Percentiles rank a stretch among this genome's conserved stretches.
phyloP scores from a whole-genome alignment of 2,329 filamentous ascomycete genomes.

The Stachybotrys elegans region DNA sequence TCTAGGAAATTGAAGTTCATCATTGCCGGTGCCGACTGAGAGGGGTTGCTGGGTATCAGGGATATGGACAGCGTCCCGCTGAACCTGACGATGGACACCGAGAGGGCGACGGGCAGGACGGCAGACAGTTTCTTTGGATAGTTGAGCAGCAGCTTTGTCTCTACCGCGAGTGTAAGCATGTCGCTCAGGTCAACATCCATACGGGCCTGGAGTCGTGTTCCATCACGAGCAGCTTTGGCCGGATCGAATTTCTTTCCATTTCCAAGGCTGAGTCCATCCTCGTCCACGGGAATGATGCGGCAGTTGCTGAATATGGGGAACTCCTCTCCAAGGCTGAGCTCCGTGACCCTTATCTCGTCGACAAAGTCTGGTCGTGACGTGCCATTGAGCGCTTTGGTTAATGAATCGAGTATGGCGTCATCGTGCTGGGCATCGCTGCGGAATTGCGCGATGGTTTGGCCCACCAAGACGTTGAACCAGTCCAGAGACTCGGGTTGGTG shows the following conservation, averaged over 20 bases:
- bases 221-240: conserved; percentile 50
- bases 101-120: conserved; percentile 83
- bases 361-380: conserved; percentile 82
- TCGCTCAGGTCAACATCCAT: conserved; percentile 98
- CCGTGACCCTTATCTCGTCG: conserved; percentile 88
- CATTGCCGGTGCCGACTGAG: conserved; percentile 71
- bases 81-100: conserved; percentile 89
- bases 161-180: conserved; percentile 88
- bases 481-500: conserved; percentile 96
- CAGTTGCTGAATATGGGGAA: conserved; percentile 99
- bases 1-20: conserved; percentile 93
- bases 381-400: conserved; percentile 86
- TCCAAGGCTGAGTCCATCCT: conserved; percentile 61
- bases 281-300: conserved; percentile 84
- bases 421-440: conserved; percentile 88
- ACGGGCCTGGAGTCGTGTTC: conserved; percentile 78
- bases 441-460: conserved; percentile 94
- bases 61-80: conserved; percentile 91
- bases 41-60: conserved; percentile 74
- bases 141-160: conserved; percentile 91
- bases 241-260: conserved; percentile 46
- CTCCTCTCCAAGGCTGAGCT: conserved; percentile 90
- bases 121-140: conserved; percentile 88
- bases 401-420: conserved; percentile 78
- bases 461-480: conserved; percentile 98